phyloP scores from a whole-genome alignment of 805 yeast species.

The Saccharomycopsis oosterbeekiorum region DNA sequence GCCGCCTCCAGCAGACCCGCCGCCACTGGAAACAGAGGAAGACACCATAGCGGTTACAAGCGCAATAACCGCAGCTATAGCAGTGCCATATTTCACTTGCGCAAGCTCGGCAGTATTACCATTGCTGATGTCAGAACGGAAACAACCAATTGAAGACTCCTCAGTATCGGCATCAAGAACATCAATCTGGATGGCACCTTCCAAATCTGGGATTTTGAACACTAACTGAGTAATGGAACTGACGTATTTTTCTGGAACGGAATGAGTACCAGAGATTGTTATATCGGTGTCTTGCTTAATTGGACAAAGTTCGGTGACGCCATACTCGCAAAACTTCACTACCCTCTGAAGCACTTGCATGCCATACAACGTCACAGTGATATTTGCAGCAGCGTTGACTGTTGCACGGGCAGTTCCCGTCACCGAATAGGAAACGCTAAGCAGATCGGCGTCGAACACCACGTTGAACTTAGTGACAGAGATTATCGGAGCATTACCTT shows the following conservation, averaged over 20 bases:
- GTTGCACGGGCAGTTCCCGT: constrained; percentile 13
- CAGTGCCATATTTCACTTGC: constrained; percentile 23
- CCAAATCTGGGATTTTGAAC: constrained; percentile 27
- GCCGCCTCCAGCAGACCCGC: constrained; percentile 17
- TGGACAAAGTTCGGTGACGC: constrained; percentile 25
- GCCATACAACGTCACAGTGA: constrained; percentile 24
- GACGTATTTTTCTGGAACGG: constrained; percentile 24
- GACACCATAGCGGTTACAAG: constrained; percentile 19
- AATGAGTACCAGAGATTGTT: constrained; percentile 21
- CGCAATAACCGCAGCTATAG: constrained; percentile 25
- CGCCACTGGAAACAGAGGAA: constrained; percentile 17
- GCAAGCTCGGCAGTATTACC: constrained; percentile 24
- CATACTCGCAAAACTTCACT: constrained; percentile 25
- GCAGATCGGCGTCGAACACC: background rate
- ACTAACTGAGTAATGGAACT: constrained; percentile 24
- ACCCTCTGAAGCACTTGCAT: constrained; percentile 20
- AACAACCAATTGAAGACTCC: constrained; percentile 13
- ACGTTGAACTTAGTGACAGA: background rate
- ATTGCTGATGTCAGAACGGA: constrained; percentile 23
- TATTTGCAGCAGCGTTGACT: constrained; percentile 16
- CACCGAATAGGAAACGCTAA: constrained; percentile 11
- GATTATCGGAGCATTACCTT: background rate
- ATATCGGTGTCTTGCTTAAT: constrained; percentile 21
- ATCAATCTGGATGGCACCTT: constrained; percentile 23
- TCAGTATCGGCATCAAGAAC: constrained; percentile 10